Evolutionary conservation across 768 basidiomycete genomes (phyloP).

Genomic region (Boletus barrowsii): DNA sequence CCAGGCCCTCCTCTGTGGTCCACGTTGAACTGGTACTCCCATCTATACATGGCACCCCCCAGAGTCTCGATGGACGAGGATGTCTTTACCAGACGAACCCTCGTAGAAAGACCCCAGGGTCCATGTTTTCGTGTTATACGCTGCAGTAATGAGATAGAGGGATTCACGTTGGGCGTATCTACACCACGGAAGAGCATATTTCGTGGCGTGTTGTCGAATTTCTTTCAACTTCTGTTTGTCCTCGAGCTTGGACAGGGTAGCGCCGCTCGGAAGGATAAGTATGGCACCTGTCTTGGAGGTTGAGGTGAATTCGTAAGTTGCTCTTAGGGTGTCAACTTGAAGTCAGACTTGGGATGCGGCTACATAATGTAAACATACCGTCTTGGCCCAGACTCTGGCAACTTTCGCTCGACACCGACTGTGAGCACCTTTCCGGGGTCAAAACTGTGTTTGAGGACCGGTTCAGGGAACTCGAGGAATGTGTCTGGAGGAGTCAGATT

Average conservation of each 20-base stretch:
- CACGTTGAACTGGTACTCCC: neutral
- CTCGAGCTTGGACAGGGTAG: neutral
- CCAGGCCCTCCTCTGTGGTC: neutral
- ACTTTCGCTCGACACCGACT: neutral
- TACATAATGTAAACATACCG: neutral
- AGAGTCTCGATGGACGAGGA: neutral
- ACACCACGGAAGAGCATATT: neutral
- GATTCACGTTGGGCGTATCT: neutral
- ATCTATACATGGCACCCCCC: neutral
- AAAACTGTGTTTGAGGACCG: neutral
- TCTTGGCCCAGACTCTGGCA: neutral
- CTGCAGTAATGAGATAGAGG: neutral
- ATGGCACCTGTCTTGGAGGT: too few species aligned
- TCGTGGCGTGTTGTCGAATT: neutral
- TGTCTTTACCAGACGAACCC: neutral
- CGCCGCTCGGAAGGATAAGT: too few species aligned
- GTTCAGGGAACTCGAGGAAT: neutral
- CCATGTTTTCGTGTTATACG: neutral
- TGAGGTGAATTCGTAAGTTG: neutral
- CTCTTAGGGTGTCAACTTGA: neutral
- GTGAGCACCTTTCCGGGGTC: neutral
- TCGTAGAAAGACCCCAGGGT: neutral
- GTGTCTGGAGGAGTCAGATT: neutral
- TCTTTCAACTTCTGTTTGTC: neutral
- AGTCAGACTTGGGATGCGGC: neutral